Evolutionary conservation across 768 basidiomycete species (phyloP), one percentile per base, ranked within the genome.

Genomic region (Ephemerocybe angulata): DNA sequence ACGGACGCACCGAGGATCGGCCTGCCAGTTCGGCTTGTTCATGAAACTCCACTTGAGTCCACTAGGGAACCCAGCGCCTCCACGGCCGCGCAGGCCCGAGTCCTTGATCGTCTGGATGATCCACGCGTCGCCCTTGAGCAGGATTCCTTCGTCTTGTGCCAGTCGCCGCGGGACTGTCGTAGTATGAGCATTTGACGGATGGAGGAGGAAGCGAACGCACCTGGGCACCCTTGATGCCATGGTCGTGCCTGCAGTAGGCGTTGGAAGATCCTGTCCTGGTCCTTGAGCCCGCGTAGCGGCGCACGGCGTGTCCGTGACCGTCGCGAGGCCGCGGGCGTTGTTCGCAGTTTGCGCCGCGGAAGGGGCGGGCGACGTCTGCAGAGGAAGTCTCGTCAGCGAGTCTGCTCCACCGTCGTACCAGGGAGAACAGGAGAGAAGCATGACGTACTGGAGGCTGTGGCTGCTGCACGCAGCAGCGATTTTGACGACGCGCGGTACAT

Each of bases 31-130:
- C 33, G 13, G 19, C 0, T 52, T n/a, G 13, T 38, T 42, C 53
- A 98, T 96, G 70, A 93, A 94, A 65, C 87, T 90, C 95, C 95
- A 98, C 69, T 98, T 98, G 63, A 98, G 77, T 22, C 96, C 96
- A 60, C 87, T 90, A 0, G 96, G 96, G 68, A 99, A 99, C 27
- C 96, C 96, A 38, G 96, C 96, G 50, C 96, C 96, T 50, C 96
- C 96, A 53, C 96, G 87, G 12, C 96, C 96, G 65, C 96, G 85
- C 31, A 98, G 81, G 43, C 96, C 96, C 21, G 93, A 97, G 65
- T 92, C 93, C 70, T 99, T 98, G 65, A 98, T 90, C 41, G 85
- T 86, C 67, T 97, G 87, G 56, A 98, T 98, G 63, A 98, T 94
- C 93, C 94, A 99, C 6, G 85, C 81, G 74, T 99, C 96, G 49